phyloP scores from a whole-genome alignment of 1,139 yeast species.

The Suhomyces chickasaworum region DNA sequence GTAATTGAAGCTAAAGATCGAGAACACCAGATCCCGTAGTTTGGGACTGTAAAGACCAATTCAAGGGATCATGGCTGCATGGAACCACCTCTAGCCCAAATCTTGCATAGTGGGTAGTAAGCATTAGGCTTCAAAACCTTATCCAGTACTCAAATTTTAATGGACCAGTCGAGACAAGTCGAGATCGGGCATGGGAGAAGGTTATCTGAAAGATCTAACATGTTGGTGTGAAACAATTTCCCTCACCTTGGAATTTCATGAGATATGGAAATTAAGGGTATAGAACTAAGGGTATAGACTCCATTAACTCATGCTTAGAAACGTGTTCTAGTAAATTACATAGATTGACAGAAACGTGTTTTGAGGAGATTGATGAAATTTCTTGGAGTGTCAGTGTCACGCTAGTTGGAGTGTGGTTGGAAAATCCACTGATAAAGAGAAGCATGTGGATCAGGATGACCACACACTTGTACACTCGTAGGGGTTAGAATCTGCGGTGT shows the following conservation, averaged over 20 bases:
- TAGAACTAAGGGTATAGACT: no score
- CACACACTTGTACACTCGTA: background rate
- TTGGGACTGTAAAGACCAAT: no score
- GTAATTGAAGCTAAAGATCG: background rate
- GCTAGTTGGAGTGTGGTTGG: background rate
- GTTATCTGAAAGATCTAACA: background rate
- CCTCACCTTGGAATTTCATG: background rate
- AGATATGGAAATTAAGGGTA: no score
- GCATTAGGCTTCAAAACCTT: background rate
- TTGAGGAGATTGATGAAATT: background rate
- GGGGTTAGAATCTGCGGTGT: background rate
- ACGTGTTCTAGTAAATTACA: background rate
- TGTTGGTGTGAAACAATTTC: background rate
- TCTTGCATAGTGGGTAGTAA: background rate
- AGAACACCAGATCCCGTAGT: background rate
- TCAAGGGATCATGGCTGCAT: background rate
- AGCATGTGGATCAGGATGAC: background rate
- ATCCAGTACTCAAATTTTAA: background rate
- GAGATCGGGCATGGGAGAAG: no score
- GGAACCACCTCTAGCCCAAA: background rate
- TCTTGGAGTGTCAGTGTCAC: background rate
- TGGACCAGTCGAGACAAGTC: background rate
- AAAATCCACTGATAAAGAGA: background rate
- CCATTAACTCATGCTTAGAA: no score
- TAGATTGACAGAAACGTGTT: background rate